Percentiles rank a stretch among this genome's conserved stretches.
These are phyloP conservation scores for Fusarium sp. DNA, from an alignment of 2,329 filamentous ascomycete species.

Conservation along the genomic window DNA sequence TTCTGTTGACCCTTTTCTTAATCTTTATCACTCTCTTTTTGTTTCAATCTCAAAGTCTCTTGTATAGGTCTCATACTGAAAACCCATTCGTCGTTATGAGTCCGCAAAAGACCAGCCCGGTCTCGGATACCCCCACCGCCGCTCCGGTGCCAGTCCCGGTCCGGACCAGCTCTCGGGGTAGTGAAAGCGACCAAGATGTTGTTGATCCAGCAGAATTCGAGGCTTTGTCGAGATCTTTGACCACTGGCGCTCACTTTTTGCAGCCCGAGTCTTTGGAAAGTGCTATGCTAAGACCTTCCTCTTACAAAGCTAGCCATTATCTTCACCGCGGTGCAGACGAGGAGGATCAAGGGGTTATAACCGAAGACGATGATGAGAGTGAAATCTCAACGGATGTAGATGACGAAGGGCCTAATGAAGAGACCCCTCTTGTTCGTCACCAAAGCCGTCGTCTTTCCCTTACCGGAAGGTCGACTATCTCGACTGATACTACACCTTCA, in stretches of 20 bases:
- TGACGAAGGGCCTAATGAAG: constrained; percentile 37
- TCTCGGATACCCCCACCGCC: constrained; percentile 17
- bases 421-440: constrained; percentile 46
- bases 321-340: constrained; percentile 18
- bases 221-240: constrained; percentile 56
- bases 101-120: constrained; percentile 13
- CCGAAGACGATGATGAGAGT: constrained; percentile 25
- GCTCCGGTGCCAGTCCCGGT: constrained; percentile 41
- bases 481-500: constrained; percentile 28
- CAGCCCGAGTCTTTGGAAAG: constrained; percentile 58
- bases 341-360: constrained; percentile 17
- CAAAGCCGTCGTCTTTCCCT: constrained; percentile 28
- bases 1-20: not conserved
- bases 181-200: constrained; percentile 27
- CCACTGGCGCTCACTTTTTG: constrained; percentile 54
- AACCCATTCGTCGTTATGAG: constrained; percentile 14
- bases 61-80: not conserved
- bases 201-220: constrained; percentile 44
- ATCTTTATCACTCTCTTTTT: not conserved
- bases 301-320: constrained; percentile 38
- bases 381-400: constrained; percentile 19
- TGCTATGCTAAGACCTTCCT: constrained; percentile 53
- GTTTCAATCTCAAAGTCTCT: not conserved
- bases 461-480: constrained; percentile 32
- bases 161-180: constrained; percentile 30